Conservation (phyloP, 2,329 filamentous ascomycete species). For the Capronia epimyces region DNA sequence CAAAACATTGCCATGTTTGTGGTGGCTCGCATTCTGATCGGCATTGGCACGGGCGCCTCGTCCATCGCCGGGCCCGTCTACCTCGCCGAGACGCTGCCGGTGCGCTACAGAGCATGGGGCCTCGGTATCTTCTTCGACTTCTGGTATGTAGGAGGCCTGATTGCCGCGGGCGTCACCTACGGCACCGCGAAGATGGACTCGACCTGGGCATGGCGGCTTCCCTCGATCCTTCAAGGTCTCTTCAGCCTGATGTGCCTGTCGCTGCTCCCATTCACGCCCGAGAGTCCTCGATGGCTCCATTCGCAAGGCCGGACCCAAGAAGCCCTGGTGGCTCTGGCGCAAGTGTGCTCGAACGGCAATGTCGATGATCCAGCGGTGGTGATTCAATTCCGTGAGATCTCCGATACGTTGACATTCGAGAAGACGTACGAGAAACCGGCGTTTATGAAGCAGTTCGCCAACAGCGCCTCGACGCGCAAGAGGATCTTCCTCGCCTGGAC, state of each 20-base stretch:
- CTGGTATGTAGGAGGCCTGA: slow-evolving; percentile 36
- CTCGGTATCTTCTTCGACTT: slow-evolving; percentile 23
- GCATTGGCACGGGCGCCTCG: slow-evolving; percentile 43
- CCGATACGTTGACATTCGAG: slow-evolving; percentile 19
- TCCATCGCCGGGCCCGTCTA: slow-evolving; percentile 45
- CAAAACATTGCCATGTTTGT: slow-evolving; percentile 52
- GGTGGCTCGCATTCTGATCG: slow-evolving; percentile 44
- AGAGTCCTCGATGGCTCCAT: slow-evolving; percentile 39
- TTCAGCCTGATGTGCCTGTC: slow-evolving; percentile 39
- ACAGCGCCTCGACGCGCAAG: slow-evolving; percentile 10
- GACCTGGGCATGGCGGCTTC: slow-evolving; percentile 46
- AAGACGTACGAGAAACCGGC: slow-evolving; percentile 7
- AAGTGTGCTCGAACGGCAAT: slow-evolving; percentile 14
- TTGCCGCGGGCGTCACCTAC: slow-evolving; percentile 46
- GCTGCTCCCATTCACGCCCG: slow-evolving; percentile 44
- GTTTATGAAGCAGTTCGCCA: slow-evolving; percentile 7
- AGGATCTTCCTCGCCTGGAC: slow-evolving; percentile 13
- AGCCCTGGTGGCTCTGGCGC: slow-evolving; percentile 21
- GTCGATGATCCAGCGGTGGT: slow-evolving; percentile 10
- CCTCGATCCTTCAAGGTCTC: slow-evolving; percentile 41
- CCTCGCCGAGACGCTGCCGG: slow-evolving; percentile 42
- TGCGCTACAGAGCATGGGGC: slow-evolving; percentile 9
- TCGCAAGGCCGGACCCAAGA: slow-evolving; percentile 23
- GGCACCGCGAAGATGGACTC: slow-evolving; percentile 37
- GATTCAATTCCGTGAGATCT: slow-evolving; percentile 16